Evolutionary conservation across 176 grass and related monocot species (phyloP), one percentile per base, ranked within the genome.

Genomic region (Olyra latifolia): DNA sequence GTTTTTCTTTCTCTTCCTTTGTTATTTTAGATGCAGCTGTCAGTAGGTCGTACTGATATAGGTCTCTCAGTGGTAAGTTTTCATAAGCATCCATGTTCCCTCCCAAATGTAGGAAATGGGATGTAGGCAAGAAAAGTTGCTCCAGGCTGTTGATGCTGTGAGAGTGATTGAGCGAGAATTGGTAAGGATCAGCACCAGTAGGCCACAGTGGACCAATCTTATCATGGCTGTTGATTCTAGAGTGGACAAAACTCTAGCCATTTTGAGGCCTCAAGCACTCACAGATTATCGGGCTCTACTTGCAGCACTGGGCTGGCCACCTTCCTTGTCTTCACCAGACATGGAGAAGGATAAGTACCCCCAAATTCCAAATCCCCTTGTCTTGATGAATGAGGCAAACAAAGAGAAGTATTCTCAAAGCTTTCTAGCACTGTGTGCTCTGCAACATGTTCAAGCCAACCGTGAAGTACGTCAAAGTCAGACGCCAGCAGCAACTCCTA

Each of bases 141-240:
- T 95, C 24, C 80, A 73, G 64, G 54, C 90, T 80, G 70, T 98
- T 57, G 90, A 89, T 80, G 80, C 82, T 13, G 53, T 98, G 78
- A 91, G 77, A 66, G 81, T 91, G 66, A 95, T 98, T 40, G 95
- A 98, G 76, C 62, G 39, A 78, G 83, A 84, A 81, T 77, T 98
- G 78, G 60, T 66, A 74, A 74, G 27, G 43, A 87, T 98, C 85
- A 79, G 72, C 72, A 20, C 10, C 14, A 77, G 7, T 66, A 91
- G 78, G 63, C 92, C 92, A 39, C 82, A 72, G 28, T 95, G 95
- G 95, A 83, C 80, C 56, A 89, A 84, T 80, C 92, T 98, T 47
- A 7, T 98, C 56, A 85, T 87, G 71, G 88, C 88, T 16, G 95
- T 95, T 70, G 95, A 98, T 83, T 95, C 88, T 68, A 98, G 95